phyloP scores from a whole-genome alignment of 148 eudicot species.

The Nepenthes mirabilis region DNA sequence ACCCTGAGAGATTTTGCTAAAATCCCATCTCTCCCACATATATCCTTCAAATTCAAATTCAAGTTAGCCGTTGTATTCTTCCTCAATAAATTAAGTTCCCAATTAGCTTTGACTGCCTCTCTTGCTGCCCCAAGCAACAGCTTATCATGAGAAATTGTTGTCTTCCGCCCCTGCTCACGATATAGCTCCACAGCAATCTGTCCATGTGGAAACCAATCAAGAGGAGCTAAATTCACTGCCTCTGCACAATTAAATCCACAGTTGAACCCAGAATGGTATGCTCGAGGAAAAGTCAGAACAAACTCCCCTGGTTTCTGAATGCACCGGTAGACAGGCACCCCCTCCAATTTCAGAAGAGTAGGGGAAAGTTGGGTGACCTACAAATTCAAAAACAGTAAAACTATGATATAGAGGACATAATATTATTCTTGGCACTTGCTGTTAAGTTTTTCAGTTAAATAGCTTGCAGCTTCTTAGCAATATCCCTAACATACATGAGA shows the following conservation, averaged over 20 bases:
- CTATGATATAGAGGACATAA: no score
- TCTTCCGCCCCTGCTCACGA: conserved; percentile 79
- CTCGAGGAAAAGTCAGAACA: conserved; percentile 92
- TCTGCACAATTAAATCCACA: conserved; percentile 97
- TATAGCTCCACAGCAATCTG: conserved; percentile 94
- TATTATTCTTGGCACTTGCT: no score
- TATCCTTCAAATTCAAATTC: conserved; percentile 76
- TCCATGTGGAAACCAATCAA: conserved; percentile 98
- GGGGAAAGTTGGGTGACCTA: conserved; percentile 98
- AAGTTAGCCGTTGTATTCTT: conserved; percentile 62
- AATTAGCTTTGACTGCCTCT: conserved; percentile 93
- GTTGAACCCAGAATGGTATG: conserved; percentile 97
- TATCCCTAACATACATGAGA: no score
- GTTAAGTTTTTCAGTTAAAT: no score
- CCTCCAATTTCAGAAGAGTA: conserved; percentile 64
- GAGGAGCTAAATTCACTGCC: conserved; percentile 98
- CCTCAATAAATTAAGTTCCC: conserved; percentile 77
- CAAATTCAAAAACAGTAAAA: conserved; percentile 5
- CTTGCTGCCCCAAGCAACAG: conserved; percentile 95
- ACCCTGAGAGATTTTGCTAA: conserved; percentile 85
- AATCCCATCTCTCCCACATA: conserved; percentile 87
- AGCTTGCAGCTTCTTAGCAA: no score
- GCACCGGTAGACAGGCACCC: conserved; percentile 89
- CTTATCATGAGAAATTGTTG: conserved; percentile 94
- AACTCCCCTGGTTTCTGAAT: conserved; percentile 88